These are phyloP conservation scores for Colletotrichum karsti DNA, from an alignment of 2,329 filamentous ascomycete genomes.

Conservation along the genomic window DNA sequence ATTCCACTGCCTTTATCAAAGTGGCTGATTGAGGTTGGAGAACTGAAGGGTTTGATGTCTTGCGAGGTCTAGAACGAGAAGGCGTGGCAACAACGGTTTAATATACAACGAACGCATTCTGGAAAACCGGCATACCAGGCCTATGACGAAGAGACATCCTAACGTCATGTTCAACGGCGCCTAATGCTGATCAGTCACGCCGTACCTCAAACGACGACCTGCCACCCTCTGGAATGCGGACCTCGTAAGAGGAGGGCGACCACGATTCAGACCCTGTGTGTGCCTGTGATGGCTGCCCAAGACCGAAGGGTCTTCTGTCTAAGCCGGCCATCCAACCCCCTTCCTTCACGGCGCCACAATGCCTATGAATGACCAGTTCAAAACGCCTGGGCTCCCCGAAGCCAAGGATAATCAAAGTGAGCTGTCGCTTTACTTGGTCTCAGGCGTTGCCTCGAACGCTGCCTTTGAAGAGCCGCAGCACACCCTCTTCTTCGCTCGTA, in stretches of 20 bases:
- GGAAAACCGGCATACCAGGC: background rate
- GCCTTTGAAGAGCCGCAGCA: background rate
- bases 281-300: conserved; percentile 11
- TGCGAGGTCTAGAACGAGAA: background rate
- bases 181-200: background rate
- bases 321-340: conserved; percentile 10
- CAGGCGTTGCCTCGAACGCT: background rate
- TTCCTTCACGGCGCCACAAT: conserved; percentile 10
- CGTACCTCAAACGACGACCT: conserved; percentile 7
- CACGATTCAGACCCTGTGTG: conserved; percentile 20
- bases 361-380: background rate
- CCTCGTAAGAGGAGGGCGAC: background rate
- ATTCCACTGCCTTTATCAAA: background rate
- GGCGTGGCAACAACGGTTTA: conserved; percentile 10
- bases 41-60: background rate
- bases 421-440: conserved; percentile 2
- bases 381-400: background rate
- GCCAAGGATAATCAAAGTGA: background rate
- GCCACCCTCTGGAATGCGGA: conserved; percentile 22
- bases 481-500: background rate
- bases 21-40: background rate
- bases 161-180: conserved; percentile 20
- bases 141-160: conserved; percentile 7
- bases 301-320: conserved; percentile 12
- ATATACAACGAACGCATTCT: background rate